Evolutionary conservation across 2,329 filamentous ascomycete genomes (phyloP).

Genomic region (Pseudogymnoascus sp.): DNA sequence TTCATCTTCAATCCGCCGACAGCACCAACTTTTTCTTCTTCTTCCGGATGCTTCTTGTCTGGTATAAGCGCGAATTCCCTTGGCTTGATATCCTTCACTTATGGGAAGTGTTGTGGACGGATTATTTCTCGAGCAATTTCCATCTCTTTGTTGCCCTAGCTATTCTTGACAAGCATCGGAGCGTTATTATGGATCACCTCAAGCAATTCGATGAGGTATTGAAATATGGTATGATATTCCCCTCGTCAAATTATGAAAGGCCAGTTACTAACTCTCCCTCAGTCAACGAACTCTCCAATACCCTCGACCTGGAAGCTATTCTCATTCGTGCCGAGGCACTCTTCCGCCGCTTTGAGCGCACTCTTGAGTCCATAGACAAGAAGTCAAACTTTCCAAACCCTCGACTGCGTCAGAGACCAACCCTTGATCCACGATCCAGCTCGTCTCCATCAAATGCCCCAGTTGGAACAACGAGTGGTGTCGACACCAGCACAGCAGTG

Average conservation of each 20-base stretch:
- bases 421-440: constrained; percentile 2
- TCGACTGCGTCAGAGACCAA: constrained; percentile 26
- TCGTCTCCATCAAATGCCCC: constrained; percentile 5
- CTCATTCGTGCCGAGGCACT: constrained; percentile 82
- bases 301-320: constrained; percentile 82
- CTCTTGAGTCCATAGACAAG: constrained; percentile 87
- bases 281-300: constrained; percentile 94
- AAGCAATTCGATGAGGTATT: constrained; percentile 94
- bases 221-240: constrained; percentile 68
- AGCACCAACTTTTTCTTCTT: constrained; percentile 99
- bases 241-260: not conserved
- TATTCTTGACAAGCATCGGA: constrained; percentile 91
- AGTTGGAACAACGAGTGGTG: constrained; percentile 17
- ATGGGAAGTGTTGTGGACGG: constrained; percentile 94
- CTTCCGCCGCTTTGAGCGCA: constrained; percentile 79
- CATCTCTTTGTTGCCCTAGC: constrained; percentile 91
- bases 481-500: constrained; percentile 32
- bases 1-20: constrained; percentile 81
- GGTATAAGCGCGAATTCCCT: constrained; percentile 96
- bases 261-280: constrained; percentile 13
- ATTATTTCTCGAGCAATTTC: constrained; percentile 81
- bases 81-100: constrained; percentile 81
- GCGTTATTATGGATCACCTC: constrained; percentile 91
- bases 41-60: constrained; percentile 97
- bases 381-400: constrained; percentile 74